A percentile compares a stretch with the other conserved stretches of the same genome.
These are phyloP conservation scores for Alisma plantagoaquatica DNA, from an alignment of 106 monocot genomes.

Conservation along the genomic window DNA sequence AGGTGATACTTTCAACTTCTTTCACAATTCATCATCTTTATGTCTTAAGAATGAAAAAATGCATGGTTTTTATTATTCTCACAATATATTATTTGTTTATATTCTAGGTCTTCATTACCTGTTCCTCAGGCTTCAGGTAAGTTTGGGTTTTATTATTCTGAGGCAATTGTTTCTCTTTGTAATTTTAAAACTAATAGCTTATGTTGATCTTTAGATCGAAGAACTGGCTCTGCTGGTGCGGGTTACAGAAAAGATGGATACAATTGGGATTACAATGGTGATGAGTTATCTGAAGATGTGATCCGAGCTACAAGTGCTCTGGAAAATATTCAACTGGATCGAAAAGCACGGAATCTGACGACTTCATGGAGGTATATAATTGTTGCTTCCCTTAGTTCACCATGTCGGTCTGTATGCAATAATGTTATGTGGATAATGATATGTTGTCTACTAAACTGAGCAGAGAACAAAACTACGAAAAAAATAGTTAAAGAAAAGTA, in stretches of 20 bases:
- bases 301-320: slow-evolving; percentile 66
- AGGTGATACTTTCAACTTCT: no score
- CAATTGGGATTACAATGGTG: slow-evolving; percentile 64
- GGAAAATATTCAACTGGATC: slow-evolving; percentile 82
- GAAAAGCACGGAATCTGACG: slow-evolving; percentile 69
- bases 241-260: slow-evolving; percentile 73
- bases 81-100: no score
- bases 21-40: no score
- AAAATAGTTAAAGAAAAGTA: neutral
- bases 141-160: no score
- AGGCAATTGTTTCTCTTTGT: no score
- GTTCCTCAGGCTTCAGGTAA: slow-evolving; percentile 66
- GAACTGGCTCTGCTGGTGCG: slow-evolving; percentile 43
- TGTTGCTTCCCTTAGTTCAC: no score
- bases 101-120: no score
- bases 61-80: no score
- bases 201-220: slow-evolving; percentile 37
- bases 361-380: slow-evolving; percentile 83
- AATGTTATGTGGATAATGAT: neutral
- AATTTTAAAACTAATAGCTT: no score
- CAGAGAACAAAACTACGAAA: neutral
- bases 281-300: slow-evolving; percentile 82
- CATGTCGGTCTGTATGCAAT: neutral
- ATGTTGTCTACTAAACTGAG: neutral
- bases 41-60: no score